Conservation (phyloP, 257 asterid genomes). For the Gentiana straminea region DNA sequence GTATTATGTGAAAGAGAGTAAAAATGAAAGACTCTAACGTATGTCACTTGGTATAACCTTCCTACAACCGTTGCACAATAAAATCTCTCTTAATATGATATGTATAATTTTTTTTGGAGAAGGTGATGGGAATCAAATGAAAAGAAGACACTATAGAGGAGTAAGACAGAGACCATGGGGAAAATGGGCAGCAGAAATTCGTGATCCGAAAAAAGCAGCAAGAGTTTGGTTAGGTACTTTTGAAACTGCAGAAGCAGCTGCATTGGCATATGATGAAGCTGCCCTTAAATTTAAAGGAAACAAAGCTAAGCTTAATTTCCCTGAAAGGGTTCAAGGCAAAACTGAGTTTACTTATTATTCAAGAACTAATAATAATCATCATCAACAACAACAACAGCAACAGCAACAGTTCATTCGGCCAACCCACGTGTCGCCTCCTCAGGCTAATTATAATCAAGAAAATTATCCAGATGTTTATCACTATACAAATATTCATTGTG, state of each 20-base stretch:
- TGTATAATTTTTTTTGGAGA: no score
- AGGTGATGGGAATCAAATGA: conserved; percentile 19
- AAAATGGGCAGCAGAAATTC: conserved; percentile 82
- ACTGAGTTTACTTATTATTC: conserved; percentile 23
- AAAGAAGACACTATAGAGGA: conserved; percentile 67
- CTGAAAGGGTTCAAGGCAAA: conserved; percentile 61
- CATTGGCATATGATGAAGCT: conserved; percentile 72
- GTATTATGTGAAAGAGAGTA: no score
- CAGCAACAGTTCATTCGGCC: conserved; percentile 18
- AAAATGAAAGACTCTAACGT: no score
- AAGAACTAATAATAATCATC: conserved; percentile 6
- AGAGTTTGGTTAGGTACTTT: conserved; percentile 86
- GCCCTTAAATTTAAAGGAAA: conserved; percentile 77
- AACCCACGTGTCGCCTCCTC: conserved; percentile 1
- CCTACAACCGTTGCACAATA: no score
- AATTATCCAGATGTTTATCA: conserved; percentile 16
- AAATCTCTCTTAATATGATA: no score
- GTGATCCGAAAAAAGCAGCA: conserved; percentile 78
- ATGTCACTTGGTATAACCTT: no score
- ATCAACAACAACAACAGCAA: conserved; percentile 1
- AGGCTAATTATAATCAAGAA: conserved; percentile 1
- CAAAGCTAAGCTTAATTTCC: conserved; percentile 86
- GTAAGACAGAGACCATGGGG: conserved; percentile 93
- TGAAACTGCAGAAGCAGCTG: conserved; percentile 69
- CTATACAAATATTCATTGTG: conserved; percentile 24